phyloP scores from a whole-genome alignment of 176 grass and related monocot genomes.

The maize (Zea mays) region Zm-B73-REFERENCE-NAM-5.0 NC_050103.1:177905001-177905500 shows the following conservation, averaged over 20 bases:
- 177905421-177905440: slow-evolving; percentile 82
- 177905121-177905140: no score
- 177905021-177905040: slow-evolving; percentile 28
- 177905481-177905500: slow-evolving; percentile 98
- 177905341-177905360: no score
- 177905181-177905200: slow-evolving; percentile 51
- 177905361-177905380: slow-evolving; percentile 4
- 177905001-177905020: slow-evolving; percentile 39
- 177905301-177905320: slow-evolving; percentile 72
- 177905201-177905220: no score
- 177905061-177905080: slow-evolving; percentile 72
- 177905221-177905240: slow-evolving; percentile 76
- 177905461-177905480: slow-evolving; percentile 83
- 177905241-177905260: slow-evolving; percentile 57
- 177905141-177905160: no score
- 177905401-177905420: slow-evolving; percentile 58
- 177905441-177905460: slow-evolving; percentile 87
- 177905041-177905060: slow-evolving; percentile 52
- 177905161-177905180: slow-evolving; percentile 43
- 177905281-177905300: slow-evolving; percentile 85
- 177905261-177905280: slow-evolving; percentile 89
- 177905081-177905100: slow-evolving; percentile 82
- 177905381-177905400: slow-evolving; percentile 44
- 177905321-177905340: no score
- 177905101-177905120: slow-evolving; percentile 66